Conservation (phyloP, 805 yeast genomes). For the Saturnispora silvae region DNA sequence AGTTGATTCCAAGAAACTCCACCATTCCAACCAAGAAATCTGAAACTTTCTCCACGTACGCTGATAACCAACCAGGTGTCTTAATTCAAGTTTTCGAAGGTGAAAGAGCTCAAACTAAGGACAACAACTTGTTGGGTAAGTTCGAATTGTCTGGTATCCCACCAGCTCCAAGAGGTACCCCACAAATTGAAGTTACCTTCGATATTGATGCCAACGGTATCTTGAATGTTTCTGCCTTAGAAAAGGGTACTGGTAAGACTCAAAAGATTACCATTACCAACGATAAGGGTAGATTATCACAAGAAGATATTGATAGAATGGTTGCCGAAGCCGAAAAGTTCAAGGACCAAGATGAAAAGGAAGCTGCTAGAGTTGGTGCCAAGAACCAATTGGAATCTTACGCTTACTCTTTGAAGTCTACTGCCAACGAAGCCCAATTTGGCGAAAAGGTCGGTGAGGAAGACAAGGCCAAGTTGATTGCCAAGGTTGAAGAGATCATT, state of each 20-base stretch:
- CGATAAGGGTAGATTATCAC: slow-evolving; percentile 96
- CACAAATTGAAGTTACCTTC: slow-evolving; percentile 95
- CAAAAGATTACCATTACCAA: slow-evolving; percentile 96
- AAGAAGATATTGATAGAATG: slow-evolving; percentile 97
- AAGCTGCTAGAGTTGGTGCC: slow-evolving; percentile 98
- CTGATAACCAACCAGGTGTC: slow-evolving; percentile 98
- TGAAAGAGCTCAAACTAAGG: slow-evolving; percentile 94
- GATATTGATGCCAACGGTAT: slow-evolving; percentile 97
- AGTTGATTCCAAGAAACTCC: slow-evolving; percentile 95
- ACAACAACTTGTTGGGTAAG: slow-evolving; percentile 93
- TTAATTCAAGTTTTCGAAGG: slow-evolving; percentile 96
- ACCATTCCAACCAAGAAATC: slow-evolving; percentile 97
- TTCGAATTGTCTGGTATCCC: slow-evolving; percentile 95
- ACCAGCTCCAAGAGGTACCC: slow-evolving; percentile 98
- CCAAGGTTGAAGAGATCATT: slow-evolving; percentile 69
- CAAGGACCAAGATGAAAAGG: slow-evolving; percentile 92
- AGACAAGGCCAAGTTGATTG: slow-evolving; percentile 47
- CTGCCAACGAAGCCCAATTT: slow-evolving; percentile 92
- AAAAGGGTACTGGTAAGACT: slow-evolving; percentile 97
- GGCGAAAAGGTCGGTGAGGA: slow-evolving; percentile 31
- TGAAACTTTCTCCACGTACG: slow-evolving; percentile 91
- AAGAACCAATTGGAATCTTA: slow-evolving; percentile 98
- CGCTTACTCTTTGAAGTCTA: slow-evolving; percentile 88
- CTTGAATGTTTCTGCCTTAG: slow-evolving; percentile 90
- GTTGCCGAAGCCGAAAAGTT: slow-evolving; percentile 95